Conservation (phyloP, 2,329 filamentous ascomycete genomes). For the Fusarium sp. region DNA sequence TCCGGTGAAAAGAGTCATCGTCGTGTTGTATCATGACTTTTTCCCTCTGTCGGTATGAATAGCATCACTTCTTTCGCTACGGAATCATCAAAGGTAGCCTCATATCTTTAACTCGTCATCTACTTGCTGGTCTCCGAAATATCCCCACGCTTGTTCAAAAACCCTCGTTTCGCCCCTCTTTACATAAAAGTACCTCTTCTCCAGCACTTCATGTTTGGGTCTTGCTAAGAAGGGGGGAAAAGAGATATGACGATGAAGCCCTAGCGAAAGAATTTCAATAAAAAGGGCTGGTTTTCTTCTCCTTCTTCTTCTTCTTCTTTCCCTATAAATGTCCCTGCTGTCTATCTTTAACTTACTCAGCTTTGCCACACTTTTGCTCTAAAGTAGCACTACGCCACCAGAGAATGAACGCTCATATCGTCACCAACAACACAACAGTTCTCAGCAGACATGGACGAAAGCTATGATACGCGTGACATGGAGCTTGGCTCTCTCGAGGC, state of each 20-base stretch:
- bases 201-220: slow-evolving; percentile 30
- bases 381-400: slow-evolving; percentile 15
- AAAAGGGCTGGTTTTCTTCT: slow-evolving; percentile 10
- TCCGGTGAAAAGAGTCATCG: slow-evolving; percentile 35
- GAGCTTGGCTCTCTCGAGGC: slow-evolving; percentile 70
- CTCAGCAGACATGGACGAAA: slow-evolving; percentile 49
- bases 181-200: slow-evolving; percentile 26
- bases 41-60: slow-evolving; percentile 4
- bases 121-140: slow-evolving; percentile 5
- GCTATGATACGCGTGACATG: slow-evolving; percentile 62
- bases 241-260: slow-evolving; percentile 27
- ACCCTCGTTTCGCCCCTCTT: slow-evolving; percentile 26
- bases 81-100: neutral
- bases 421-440: slow-evolving; percentile 6
- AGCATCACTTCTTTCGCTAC: neutral
- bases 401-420: slow-evolving; percentile 36
- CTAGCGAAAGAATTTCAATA: slow-evolving; percentile 4
- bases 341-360: slow-evolving; percentile 17
- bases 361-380: slow-evolving; percentile 19
- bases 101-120: neutral
- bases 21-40: slow-evolving; percentile 1
- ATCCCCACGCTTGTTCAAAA: slow-evolving; percentile 21
- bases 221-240: slow-evolving; percentile 14
- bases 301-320: neutral
- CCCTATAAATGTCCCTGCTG: slow-evolving; percentile 5